Percentiles rank a stretch among this genome's conserved stretches.
phyloP scores from a whole-genome alignment of 768 basidiomycete species.

The Russula lepida region DNA sequence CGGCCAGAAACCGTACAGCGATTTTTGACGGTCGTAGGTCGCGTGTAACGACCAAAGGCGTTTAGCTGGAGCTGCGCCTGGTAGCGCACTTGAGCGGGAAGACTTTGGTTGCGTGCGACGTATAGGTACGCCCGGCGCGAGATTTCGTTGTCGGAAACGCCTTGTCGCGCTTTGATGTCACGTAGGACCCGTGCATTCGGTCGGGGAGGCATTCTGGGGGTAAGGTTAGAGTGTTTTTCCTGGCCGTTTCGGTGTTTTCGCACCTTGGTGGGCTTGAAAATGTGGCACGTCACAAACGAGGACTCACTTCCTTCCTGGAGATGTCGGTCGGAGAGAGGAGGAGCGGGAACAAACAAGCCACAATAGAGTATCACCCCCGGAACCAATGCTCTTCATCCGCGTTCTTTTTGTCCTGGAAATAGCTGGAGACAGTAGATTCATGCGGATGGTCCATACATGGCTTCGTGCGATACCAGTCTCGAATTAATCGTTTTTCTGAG shows the following conservation, averaged over 20 bases:
- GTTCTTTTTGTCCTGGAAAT: not conserved
- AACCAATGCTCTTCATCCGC: too few relatives aligned
- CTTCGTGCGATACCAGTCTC: not conserved
- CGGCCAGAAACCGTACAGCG: slow-evolving; percentile 79
- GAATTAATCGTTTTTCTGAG: not conserved
- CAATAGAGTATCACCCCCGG: slow-evolving; percentile 3
- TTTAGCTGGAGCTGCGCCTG: slow-evolving; percentile 93
- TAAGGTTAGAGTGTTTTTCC: too few relatives aligned
- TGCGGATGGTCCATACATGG: too few relatives aligned
- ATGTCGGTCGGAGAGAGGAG: too few relatives aligned
- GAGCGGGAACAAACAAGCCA: not conserved
- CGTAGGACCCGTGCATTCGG: slow-evolving; percentile 51
- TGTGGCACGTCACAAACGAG: too few relatives aligned
- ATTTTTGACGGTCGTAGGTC: slow-evolving; percentile 84
- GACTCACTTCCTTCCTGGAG: too few relatives aligned
- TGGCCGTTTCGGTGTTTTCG: too few relatives aligned
- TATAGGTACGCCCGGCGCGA: slow-evolving; percentile 84
- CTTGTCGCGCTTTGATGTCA: slow-evolving; percentile 69
- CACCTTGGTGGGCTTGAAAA: too few relatives aligned
- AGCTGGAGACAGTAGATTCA: too few relatives aligned
- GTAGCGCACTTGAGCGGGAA: slow-evolving; percentile 85
- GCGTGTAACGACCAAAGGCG: slow-evolving; percentile 72
- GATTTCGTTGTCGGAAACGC: slow-evolving; percentile 69
- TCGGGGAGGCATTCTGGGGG: slow-evolving; percentile 13
- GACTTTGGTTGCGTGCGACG: slow-evolving; percentile 83